These are phyloP conservation scores for Pseudogymnoascus sp. DNA, from an alignment of 2,329 filamentous ascomycete species.

Conservation along the genomic window DNA sequence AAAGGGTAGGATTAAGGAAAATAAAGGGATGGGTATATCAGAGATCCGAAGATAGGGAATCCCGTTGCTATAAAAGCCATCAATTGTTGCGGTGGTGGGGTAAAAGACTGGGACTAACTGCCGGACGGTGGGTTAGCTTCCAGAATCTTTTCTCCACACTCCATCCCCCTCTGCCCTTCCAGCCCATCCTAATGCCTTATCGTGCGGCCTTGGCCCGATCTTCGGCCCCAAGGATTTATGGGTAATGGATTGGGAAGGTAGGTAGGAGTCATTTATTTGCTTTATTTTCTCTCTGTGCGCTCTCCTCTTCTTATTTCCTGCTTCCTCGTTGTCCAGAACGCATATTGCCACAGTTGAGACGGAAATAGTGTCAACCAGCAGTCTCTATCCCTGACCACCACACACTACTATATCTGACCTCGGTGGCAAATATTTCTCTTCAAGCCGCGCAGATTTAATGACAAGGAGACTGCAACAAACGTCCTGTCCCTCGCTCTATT, in stretches of 20 bases:
- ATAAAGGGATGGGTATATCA: background rate
- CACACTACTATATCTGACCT: background rate
- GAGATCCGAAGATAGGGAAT: background rate
- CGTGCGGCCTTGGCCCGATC: background rate
- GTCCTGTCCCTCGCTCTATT: background rate
- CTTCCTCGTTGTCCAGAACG: background rate
- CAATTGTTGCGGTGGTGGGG: background rate
- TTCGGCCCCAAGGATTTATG: conserved; percentile 2
- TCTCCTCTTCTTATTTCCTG: background rate
- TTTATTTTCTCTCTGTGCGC: background rate
- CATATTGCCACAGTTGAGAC: background rate
- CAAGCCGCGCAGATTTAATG: background rate
- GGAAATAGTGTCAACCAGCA: background rate
- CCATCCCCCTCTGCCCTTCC: background rate
- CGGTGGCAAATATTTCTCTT: background rate
- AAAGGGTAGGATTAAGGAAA: background rate
- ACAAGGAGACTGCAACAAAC: background rate
- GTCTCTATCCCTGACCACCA: background rate
- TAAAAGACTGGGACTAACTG: background rate
- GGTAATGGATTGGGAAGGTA: background rate
- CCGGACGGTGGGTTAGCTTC: background rate
- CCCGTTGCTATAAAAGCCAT: background rate
- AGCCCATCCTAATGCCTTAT: background rate
- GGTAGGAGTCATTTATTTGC: background rate
- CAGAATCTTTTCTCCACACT: background rate